These are phyloP conservation scores for Camelina hispida DNA, from an alignment of 345 rosid species.

Conservation along the genomic window DNA sequence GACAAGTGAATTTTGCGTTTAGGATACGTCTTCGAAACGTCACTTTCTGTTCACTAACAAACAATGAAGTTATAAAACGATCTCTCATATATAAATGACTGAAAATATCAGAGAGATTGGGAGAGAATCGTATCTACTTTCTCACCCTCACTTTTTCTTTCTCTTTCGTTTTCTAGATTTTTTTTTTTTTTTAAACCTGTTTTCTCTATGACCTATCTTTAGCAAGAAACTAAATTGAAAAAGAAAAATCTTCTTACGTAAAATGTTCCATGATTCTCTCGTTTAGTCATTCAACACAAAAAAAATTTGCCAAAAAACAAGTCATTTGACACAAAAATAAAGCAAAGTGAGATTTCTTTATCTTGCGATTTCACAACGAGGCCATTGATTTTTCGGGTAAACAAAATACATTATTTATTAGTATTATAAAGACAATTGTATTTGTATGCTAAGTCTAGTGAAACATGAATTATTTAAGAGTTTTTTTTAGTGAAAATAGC, in stretches of 20 bases:
- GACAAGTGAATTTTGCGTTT: slow-evolving; percentile 44
- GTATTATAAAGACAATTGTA: no score
- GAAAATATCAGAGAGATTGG: slow-evolving; percentile 39
- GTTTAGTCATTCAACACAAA: not conserved
- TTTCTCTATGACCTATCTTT: slow-evolving; percentile 11
- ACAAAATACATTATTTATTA: not conserved
- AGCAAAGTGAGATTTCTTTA: not conserved
- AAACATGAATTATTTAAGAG: no score
- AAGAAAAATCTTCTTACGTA: not conserved
- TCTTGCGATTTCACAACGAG: not conserved
- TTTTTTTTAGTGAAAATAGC: no score
- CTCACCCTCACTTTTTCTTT: slow-evolving; percentile 34
- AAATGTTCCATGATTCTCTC: not conserved
- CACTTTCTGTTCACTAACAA: slow-evolving; percentile 42
- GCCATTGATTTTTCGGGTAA: not conserved
- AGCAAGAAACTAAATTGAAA: not conserved
- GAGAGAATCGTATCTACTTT: slow-evolving; percentile 45
- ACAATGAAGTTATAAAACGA: slow-evolving; percentile 36
- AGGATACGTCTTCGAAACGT: slow-evolving; percentile 46
- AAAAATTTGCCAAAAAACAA: no score
- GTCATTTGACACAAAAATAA: not conserved
- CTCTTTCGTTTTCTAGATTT: slow-evolving; percentile 18
- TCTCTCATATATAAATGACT: slow-evolving; percentile 35
- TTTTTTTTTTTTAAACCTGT: not conserved
- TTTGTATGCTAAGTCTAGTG: no score